phyloP scores from a whole-genome alignment of 495 filamentous ascomycete species.

The Echria macrotheca region DNA sequence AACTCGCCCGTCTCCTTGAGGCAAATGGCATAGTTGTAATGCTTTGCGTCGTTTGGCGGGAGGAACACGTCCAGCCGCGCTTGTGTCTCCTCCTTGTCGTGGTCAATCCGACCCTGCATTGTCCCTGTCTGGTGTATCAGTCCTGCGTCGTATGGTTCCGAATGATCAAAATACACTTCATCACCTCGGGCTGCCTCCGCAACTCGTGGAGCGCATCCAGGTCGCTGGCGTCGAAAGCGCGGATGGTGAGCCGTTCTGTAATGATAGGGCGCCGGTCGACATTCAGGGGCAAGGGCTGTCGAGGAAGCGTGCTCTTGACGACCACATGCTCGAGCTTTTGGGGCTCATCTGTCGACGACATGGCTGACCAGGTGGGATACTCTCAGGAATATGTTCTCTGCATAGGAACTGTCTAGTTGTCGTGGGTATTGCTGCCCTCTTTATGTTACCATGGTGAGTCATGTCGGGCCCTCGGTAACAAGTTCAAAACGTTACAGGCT shows the following conservation, averaged over 20 bases:
- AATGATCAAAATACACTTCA: conserved; percentile 36
- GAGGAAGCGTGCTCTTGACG: conserved; percentile 35
- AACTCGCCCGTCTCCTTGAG: conserved; percentile 29
- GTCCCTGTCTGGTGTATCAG: not conserved
- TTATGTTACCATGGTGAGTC: too few species aligned
- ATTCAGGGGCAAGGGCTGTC: conserved; percentile 24
- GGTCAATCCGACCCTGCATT: conserved; percentile 27
- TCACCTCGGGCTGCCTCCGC: conserved; percentile 47
- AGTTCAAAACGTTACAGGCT: too few species aligned
- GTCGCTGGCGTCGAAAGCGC: conserved; percentile 34
- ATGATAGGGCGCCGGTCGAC: conserved; percentile 23
- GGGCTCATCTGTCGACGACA: not conserved
- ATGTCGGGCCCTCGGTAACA: too few species aligned
- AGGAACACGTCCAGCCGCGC: conserved; percentile 27
- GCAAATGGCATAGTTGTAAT: conserved; percentile 40
- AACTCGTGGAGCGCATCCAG: conserved; percentile 32
- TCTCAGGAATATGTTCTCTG: too few species aligned
- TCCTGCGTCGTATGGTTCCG: not conserved
- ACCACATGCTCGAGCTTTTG: conserved; percentile 1
- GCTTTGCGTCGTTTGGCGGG: conserved; percentile 23
- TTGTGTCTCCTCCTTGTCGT: conserved; percentile 29
- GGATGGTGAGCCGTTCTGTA: conserved; percentile 43
- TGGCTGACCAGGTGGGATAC: not conserved
- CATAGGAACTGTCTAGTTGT: too few species aligned
- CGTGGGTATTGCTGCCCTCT: too few species aligned